Evolutionary conservation across 208 protist species (phyloP).

Genomic region (Trypanosoma cruzi): DNA sequence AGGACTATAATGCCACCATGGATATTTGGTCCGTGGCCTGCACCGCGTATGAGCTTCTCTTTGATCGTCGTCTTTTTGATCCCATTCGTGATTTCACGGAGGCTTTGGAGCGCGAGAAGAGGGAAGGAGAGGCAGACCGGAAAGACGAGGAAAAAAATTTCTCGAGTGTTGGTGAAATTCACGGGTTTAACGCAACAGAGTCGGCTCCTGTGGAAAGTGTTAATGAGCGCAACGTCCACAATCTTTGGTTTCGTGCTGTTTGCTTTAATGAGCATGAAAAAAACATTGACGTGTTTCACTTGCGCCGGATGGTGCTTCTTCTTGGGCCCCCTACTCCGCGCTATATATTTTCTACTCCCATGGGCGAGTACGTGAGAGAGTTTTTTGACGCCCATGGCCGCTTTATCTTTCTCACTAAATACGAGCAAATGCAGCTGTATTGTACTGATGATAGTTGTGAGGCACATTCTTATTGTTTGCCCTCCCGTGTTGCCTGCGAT

Average conservation of each 20-base stretch:
- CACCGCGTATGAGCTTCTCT: conserved; percentile 82
- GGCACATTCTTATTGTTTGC: neutral
- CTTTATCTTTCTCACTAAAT: conserved; percentile 43
- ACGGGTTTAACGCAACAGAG: neutral
- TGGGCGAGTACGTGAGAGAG: conserved; percentile 44
- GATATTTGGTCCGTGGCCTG: conserved; percentile 85
- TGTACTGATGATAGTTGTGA: conserved; percentile 17
- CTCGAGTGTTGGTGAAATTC: neutral
- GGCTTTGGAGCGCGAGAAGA: neutral
- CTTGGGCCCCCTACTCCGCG: conserved; percentile 49
- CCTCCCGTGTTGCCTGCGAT: neutral
- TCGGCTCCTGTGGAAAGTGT: conserved; percentile 2
- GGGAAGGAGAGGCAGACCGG: neutral
- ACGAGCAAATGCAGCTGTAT: conserved; percentile 35
- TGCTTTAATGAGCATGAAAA: conserved; percentile 49
- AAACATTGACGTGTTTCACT: conserved; percentile 52
- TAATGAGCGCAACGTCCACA: too few relatives aligned
- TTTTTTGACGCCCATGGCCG: conserved; percentile 50
- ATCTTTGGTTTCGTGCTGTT: conserved; percentile 11
- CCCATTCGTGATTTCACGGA: conserved; percentile 19
- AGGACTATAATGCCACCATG: conserved; percentile 51
- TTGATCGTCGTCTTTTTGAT: conserved; percentile 69
- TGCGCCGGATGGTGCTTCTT: conserved; percentile 55
- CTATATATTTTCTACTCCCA: conserved; percentile 33
- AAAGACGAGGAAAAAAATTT: neutral